A percentile compares a stretch with the other conserved stretches of the same genome.
These are phyloP conservation scores for Parascedosporium putredinis DNA, from an alignment of 2,329 filamentous ascomycete species.

Conservation along the genomic window DNA sequence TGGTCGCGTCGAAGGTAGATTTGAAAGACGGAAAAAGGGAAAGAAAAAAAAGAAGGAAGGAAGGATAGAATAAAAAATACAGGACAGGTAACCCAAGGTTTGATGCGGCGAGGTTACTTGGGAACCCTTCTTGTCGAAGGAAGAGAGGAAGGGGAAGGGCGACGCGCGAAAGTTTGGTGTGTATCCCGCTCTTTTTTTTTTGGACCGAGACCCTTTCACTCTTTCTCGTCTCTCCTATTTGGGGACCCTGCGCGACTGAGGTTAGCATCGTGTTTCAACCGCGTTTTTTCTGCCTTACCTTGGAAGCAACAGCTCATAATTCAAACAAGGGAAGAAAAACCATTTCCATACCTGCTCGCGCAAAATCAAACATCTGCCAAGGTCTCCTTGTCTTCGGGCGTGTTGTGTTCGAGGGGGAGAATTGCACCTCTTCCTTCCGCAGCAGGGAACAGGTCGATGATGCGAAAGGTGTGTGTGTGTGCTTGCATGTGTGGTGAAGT, in stretches of 20 bases:
- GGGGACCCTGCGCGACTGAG: background rate
- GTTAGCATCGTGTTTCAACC: constrained; percentile 3
- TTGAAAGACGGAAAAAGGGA: background rate
- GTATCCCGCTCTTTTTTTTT: too few species aligned
- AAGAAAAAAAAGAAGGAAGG: too few species aligned
- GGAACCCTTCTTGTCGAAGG: background rate
- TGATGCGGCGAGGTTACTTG: too few species aligned
- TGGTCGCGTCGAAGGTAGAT: background rate
- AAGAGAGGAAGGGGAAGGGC: too few species aligned
- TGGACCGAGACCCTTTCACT: background rate
- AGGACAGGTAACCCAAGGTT: too few species aligned
- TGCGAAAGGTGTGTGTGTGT: constrained; percentile 1
- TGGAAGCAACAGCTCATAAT: background rate
- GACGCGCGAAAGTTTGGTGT: too few species aligned
- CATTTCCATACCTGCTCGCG: constrained; percentile 1
- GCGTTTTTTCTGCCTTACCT: background rate
- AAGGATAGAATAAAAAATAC: too few species aligned
- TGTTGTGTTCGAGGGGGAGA: background rate
- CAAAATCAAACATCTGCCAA: background rate
- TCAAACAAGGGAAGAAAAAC: too few species aligned
- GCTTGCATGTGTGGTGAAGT: background rate
- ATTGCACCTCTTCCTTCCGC: background rate
- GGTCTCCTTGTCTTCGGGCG: background rate
- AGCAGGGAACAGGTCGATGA: background rate
- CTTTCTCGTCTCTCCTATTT: background rate